Evolutionary conservation across 2,329 filamentous ascomycete genomes (phyloP).

Genomic region (Penicillium sp.): DNA sequence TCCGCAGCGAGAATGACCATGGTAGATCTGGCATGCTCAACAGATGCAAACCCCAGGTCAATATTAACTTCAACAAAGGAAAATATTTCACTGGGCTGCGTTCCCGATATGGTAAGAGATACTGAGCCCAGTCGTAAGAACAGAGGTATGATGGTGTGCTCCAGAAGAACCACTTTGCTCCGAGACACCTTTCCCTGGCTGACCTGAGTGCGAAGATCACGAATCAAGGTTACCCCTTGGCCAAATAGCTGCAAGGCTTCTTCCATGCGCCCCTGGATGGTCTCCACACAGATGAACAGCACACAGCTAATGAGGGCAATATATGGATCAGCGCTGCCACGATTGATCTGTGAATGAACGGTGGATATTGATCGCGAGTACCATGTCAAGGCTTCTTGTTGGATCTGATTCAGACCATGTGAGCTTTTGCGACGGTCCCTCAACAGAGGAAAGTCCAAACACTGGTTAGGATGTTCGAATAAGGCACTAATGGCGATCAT

Average conservation of each 20-base stretch:
- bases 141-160: slow-evolving; percentile 27
- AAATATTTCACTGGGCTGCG: slow-evolving; percentile 4
- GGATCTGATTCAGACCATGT: slow-evolving; percentile 1
- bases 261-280: slow-evolving; percentile 19
- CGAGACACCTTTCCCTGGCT: slow-evolving; percentile 1
- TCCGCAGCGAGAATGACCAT: slow-evolving; percentile 12
- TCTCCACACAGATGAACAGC: slow-evolving; percentile 32
- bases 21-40: slow-evolving; percentile 10
- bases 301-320: slow-evolving; percentile 29
- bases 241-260: slow-evolving; percentile 25
- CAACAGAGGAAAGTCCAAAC: slow-evolving; percentile 1
- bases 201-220: slow-evolving; percentile 16
- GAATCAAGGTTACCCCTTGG: slow-evolving; percentile 26
- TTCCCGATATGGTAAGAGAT: slow-evolving; percentile 6
- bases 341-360: slow-evolving; percentile 24
- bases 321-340: slow-evolving; percentile 20
- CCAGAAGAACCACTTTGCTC: slow-evolving; percentile 17
- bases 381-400: slow-evolving; percentile 27
- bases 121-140: slow-evolving; percentile 26
- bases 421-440: background rate
- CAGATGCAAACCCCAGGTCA: slow-evolving; percentile 1
- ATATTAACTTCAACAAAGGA: slow-evolving; percentile 7
- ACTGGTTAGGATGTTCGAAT: slow-evolving; percentile 9
- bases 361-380: slow-evolving; percentile 29
- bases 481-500: slow-evolving; percentile 15